Base-by-base conservation (phyloP, 371 early-diverging fungal genomes). In the Apophysomyces elegans region DNA sequence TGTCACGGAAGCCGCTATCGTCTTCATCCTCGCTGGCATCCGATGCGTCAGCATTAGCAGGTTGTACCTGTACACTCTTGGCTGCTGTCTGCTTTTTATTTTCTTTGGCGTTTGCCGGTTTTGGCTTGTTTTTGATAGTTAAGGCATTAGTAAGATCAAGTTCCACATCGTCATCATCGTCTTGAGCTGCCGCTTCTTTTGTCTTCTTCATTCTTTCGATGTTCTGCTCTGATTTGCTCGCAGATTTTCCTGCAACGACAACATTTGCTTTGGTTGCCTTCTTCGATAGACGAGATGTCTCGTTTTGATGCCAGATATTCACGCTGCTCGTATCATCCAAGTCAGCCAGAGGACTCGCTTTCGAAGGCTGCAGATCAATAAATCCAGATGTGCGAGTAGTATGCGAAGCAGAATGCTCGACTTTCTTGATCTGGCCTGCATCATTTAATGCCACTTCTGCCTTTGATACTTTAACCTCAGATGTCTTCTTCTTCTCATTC, bases 271-370 rank as follows among this genome's bases (percentile, higher is more conserved):
- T 87, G 63, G 83, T 80, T 56, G 86, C 85, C 59, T 88, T 87
- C 59, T 85, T 85, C 13, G 69, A 65, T 32, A 87, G 60, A 50
- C 80, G 79, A 8, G 79, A 76, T 13, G 78, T 79, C 59, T 75
- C 77, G 36, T 75, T 73, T 58, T 85, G 80, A 4, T 91, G 75
- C 92, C 92, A 91, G 12, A 90, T 90, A 70, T 91, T 92, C 54
- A 50, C 54, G 26, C 69, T 74, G 3, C 74, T 73, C 0, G 47
- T 66, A 47, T 66, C 70, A 44, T 76, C 66, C 21, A 71, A 63
- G 56, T 73, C 74, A 16, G 73, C 70, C 16, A 67, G 60, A 8
- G 73, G 71, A 39, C 69, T 72, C 14, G 37, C 68, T 39, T 7
- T 70, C 12, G 70, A 64, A n/a, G 77, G 61, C 37, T 76, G 79